Percentiles rank a stretch among this genome's conserved stretches.
phyloP scores from a whole-genome alignment of 352 stramenopile genomes.

The Albugo candida region DNA sequence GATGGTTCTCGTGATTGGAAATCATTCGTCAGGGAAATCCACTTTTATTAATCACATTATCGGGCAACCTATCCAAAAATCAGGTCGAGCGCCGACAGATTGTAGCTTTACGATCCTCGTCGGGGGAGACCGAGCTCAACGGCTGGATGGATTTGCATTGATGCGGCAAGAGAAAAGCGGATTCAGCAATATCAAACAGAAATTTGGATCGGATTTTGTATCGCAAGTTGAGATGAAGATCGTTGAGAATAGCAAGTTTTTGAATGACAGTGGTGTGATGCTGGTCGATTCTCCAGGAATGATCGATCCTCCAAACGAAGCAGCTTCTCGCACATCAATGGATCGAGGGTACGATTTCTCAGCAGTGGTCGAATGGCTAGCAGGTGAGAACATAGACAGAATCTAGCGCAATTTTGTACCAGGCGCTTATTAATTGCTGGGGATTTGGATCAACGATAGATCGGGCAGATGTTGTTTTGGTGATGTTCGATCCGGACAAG shows the following conservation, averaged over 20 bases:
- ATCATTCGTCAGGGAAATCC: slow-evolving; percentile 72
- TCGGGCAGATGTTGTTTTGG: slow-evolving; percentile 64
- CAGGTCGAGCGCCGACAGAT: slow-evolving; percentile 52
- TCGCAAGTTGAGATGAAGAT: slow-evolving; percentile 78
- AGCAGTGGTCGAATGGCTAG: slow-evolving; percentile 72
- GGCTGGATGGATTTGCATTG: slow-evolving; percentile 55
- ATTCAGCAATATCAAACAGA: slow-evolving; percentile 58
- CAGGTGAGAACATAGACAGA: slow-evolving; percentile 3
- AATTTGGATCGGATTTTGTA: slow-evolving; percentile 65
- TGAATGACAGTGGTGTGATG: slow-evolving; percentile 68
- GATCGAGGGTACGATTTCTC: slow-evolving; percentile 78
- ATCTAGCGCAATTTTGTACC: too few species aligned
- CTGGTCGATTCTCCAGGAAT: slow-evolving; percentile 73
- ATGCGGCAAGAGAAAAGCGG: slow-evolving; percentile 48
- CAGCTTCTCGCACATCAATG: slow-evolving; percentile 22
- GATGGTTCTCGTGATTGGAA: slow-evolving; percentile 72
- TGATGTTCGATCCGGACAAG: slow-evolving; percentile 83
- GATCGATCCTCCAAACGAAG: slow-evolving; percentile 58
- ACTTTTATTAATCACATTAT: slow-evolving; percentile 83
- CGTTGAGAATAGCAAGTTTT: slow-evolving; percentile 30
- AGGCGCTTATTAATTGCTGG: too few species aligned
- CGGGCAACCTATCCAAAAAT: slow-evolving; percentile 65
- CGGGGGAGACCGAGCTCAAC: slow-evolving; percentile 42
- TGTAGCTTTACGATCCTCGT: slow-evolving; percentile 71
- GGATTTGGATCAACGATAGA: slow-evolving; percentile 11